These are phyloP conservation scores for Trichosporon sp. DNA, from an alignment of 1,284 basidiomycete species.

Conservation along the genomic window DNA sequence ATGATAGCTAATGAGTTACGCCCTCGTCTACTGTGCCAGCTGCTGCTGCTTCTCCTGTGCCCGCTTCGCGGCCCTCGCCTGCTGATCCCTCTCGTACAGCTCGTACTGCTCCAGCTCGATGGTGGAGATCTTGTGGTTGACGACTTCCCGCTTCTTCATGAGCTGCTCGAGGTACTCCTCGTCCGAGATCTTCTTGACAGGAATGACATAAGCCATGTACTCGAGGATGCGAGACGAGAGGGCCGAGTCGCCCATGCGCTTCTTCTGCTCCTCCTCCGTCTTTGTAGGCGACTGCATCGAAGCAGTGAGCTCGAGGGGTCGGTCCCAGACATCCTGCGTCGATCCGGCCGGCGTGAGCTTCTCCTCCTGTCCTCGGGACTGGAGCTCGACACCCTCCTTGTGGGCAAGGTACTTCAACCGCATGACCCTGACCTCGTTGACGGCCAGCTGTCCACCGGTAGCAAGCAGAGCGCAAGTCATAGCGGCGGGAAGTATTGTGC, in stretches of 20 bases:
- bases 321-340: neutral
- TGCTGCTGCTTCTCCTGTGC: neutral
- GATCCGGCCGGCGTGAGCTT: neutral
- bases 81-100: conserved; percentile 24
- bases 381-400: neutral
- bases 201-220: conserved; percentile 27
- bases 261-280: neutral
- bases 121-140: conserved; percentile 30
- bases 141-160: conserved; percentile 28
- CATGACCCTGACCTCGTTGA: conserved; percentile 32
- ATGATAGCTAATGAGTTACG: neutral
- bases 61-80: neutral
- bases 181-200: conserved; percentile 36
- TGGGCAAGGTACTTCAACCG: conserved; percentile 31
- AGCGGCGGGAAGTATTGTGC: conserved; percentile 27
- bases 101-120: conserved; percentile 38
- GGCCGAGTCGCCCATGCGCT: conserved; percentile 15
- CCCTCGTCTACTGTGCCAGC: neutral
- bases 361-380: neutral
- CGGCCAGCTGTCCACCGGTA: conserved; percentile 26
- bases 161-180: conserved; percentile 39
- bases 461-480: conserved; percentile 36
- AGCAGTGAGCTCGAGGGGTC: neutral
- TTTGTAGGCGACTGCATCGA: neutral
- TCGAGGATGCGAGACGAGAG: conserved; percentile 32